Evolutionary conservation across 768 basidiomycete species (phyloP), one percentile per base, ranked within the genome.

Genomic region (Auriscalpium orientale): DNA sequence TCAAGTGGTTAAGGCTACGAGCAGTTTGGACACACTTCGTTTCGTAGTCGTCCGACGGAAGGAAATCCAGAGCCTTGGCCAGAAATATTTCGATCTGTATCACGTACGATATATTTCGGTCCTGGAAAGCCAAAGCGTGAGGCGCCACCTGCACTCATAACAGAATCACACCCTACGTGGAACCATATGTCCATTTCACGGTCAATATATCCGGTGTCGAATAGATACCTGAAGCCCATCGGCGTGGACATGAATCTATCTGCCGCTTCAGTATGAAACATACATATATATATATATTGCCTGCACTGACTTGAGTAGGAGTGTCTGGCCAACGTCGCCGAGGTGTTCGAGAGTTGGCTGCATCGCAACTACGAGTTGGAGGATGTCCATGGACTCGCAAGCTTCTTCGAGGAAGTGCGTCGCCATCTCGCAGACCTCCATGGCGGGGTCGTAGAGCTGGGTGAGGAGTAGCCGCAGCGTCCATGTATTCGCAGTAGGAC

Each of bases 121-220:
- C 91, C 95, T 98, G 63, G 2, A 36, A 55, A 46, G 33, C 12
- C 8, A 22, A 28, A 66, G 60, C 53, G 40, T 16, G 34, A n/a
- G 18, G 6, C 46, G n/a, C 38, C 33, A 16, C 7, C 13, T 36
- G 5, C 43, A 54, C 8, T 12, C 10, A 53, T 34, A 10, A 11
- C 4, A 49, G 53, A 22, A 1, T 33, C 28, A 28, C 28, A 28
- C 66, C 87, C 64, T 65, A 95, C 95, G 68, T 92, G 84, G 65
- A 95, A 91, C 97, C 97, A 99, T 61, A 84, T 81, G 59, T 98
- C 93, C 81, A 99, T 90, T 69, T 98, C 94, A 47, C 89, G 80
- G 64, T 93, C 88, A 56, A 99, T 95, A 65, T 98, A 98, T 4
- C 88, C 87, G 13, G 91, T 87, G 62, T 91, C 88, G 64, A 89